Base-by-base conservation (phyloP, 2,329 filamentous ascomycete species). In the Colletotrichum chrysophilum region DNA sequence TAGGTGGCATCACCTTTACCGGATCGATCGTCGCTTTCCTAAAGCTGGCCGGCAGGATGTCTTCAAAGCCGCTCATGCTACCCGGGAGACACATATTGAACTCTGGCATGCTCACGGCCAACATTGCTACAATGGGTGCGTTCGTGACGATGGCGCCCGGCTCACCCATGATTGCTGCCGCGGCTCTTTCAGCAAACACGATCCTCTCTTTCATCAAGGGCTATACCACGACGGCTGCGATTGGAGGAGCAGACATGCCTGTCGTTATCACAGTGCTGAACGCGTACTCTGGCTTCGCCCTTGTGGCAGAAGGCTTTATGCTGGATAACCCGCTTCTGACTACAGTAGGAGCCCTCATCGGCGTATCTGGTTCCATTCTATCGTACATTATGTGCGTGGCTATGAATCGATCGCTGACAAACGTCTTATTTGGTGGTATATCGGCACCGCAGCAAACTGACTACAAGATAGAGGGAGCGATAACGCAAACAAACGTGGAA, bases 241-340 rank as follows among this genome's bases (percentile, higher is more conserved):
- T 98, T 80, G 96, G 96, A 26, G 96, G 95, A n/a, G 95, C 95
- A 14, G 96, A 98, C 81, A 98, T 98, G 95, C 95, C 94, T 16
- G 95, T 97, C 7, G 95, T 97, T 36, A 97, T 97, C 77, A 97
- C 95, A 0, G 95, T 98, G 1, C 86, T 98, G 24, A 98, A 98
- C 79, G 95, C 95, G 0, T 98, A 98, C 82, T 96, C 94, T 64
- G 96, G 96, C 14, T 98, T 98, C 74, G 96, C 96, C 0, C 89
- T 98, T 4, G 95, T 98, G 0, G 95, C 96, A 0, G 95, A 98
- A 84, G 96, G 96, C 0, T 93, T 98, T 83, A 98, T 98, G 96
- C 88, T 98, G 16, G 93, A 97, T 79, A 98, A 97, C 75, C 92
- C 95, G 0, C 89, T 98, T 1, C 88, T 98, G 1, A 97, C 95